Evolutionary conservation across 306 rosid species (phyloP), one percentile per base, ranked within the genome.

Genomic region (Oemleria cerasiformis): DNA sequence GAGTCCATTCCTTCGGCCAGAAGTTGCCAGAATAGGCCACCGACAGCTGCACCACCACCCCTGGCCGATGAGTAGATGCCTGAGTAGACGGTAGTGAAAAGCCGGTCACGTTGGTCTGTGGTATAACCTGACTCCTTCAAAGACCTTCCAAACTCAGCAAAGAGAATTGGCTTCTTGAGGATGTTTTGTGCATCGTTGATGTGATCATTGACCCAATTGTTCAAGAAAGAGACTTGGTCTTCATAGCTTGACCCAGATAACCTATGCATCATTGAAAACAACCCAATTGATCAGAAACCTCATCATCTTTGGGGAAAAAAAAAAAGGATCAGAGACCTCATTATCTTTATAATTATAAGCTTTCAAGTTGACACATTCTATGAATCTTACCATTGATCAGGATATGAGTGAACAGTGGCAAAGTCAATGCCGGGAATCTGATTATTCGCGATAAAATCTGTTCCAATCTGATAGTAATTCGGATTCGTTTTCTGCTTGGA

Each of bases 1-100:
- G 92, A 85, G 79, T 89, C 96, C 96, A 94, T 86, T 70, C 90
- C 96, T 82, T 85, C 72, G 14, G 79, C 79, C 45, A 91, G 82
- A 70, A 91, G 96, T 62, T 94, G 99, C 99, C 99, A 94, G 79
- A 89, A 94, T 23, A 89, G 62, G 72, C 96, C 96, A 0, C 99
- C 99, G 0, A 47, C 79, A 5, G 97, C 97, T 2, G 96, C 79
- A 0, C 97, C 97, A 0, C 99, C 99, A 0, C 81, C 79, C 25
- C 83, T 83, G 30, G 99, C 97, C 0, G 97, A 89, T 20, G 89
- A 86, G 82, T 86, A 91, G 77, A 91, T 81, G 7, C 86, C 84
- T 5, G 89, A 75, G 72, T 85, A 95, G 8, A 91, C 92, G 0
- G 74, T 73, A 54, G 79, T 62, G 84, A 73, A 91, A 62, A 91